Evolutionary conservation across 2,329 filamentous ascomycete genomes (phyloP).

Genomic region (Cryphonectria japonica): DNA sequence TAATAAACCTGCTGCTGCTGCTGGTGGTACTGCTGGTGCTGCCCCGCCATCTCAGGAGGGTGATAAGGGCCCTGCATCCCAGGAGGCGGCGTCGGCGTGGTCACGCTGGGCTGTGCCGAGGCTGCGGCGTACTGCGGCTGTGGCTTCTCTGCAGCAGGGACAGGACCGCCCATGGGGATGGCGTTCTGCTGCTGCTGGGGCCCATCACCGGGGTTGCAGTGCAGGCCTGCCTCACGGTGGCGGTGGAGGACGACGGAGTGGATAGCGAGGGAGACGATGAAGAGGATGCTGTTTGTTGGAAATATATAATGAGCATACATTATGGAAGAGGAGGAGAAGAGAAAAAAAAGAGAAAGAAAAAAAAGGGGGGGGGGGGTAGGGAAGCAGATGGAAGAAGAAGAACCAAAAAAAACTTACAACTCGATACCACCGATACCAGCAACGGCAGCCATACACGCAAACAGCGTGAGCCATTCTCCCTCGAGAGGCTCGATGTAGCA

Average conservation of each 20-base stretch:
- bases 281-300: conserved; percentile 43
- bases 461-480: conserved; percentile 28
- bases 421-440: conserved; percentile 47
- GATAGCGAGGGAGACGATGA: conserved; percentile 45
- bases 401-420: conserved; percentile 43
- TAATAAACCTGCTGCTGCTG: conserved; percentile 25
- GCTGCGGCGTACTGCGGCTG: conserved; percentile 30
- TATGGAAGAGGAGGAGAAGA: background rate
- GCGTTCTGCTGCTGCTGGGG: conserved; percentile 13
- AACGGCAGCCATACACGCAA: conserved; percentile 39
- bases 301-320: too few relatives aligned
- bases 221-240: conserved; percentile 49
- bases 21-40: conserved; percentile 22
- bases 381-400: background rate
- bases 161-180: conserved; percentile 30
- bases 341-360: background rate
- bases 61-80: conserved; percentile 28
- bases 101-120: conserved; percentile 26
- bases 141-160: conserved; percentile 26
- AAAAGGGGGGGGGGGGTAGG: background rate
- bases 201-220: conserved; percentile 38
- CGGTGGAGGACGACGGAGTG: conserved; percentile 47
- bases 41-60: conserved; percentile 25
- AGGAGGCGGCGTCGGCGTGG: conserved; percentile 30
- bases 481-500: conserved; percentile 34